Base-by-base conservation (phyloP, 441 rosid genomes). In the Erodium texanum region DNA sequence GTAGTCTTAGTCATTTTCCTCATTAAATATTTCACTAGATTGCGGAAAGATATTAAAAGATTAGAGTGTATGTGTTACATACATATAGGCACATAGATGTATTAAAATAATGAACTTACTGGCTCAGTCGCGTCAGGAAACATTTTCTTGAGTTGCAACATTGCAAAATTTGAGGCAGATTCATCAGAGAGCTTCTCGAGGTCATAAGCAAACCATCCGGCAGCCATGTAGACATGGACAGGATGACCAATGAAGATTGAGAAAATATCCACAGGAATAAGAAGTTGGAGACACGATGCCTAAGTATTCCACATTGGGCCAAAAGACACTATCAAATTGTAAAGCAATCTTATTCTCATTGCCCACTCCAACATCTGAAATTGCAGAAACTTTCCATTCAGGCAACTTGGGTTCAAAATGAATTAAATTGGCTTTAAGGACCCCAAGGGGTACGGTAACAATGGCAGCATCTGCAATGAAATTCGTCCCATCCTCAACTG, bases 151-250 rank as follows among this genome's bases (percentile, higher is more conserved):
- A 91, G 89, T 69, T 86, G 97, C 11, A 70, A 56, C 89, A 87
- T 85, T 32, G 79, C 96, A 68, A 82, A 87, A 59, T 79, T 76
- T 22, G 84, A 85, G 3, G 89, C 85, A 68, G 83, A 76, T 12
- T 82, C 87, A 54, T 88, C 84, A 3, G 96, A 77, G 19, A 84
- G 84, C 79, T 86, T 80, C 78, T 91, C 96, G 0, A 91, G 83
- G 76, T 89, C 89, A 36, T 75, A 50, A 1, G 97, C 96, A 70
- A 86, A 82, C 70, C 87, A 84, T 23, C 97, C 93, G 10, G 97
- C 92, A 63, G 89, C 89, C 97, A 91, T 89, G 61, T 87, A 91
- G 69, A 91, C 89, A 20, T 89, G 97, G 36, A 91, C 90, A 16
- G 90, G 93, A 74, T 89, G 82, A 22, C 96, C 93, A 2, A 92